Percentiles rank a stretch among this genome's conserved stretches.
Conservation (phyloP, 768 basidiomycete species). For the Lactifluus rugatus region DNA sequence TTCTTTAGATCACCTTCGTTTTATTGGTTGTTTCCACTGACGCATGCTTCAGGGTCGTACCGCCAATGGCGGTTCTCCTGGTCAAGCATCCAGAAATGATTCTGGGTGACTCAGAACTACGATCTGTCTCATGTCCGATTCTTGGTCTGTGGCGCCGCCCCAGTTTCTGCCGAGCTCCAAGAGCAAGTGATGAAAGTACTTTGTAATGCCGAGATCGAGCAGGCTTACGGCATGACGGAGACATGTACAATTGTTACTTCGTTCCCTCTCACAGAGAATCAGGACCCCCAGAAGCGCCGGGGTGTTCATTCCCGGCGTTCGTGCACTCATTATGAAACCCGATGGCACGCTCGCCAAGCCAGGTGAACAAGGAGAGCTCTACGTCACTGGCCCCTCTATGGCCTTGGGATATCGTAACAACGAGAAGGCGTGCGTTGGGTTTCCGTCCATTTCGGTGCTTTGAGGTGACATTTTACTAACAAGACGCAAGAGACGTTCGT, state of each 20-base stretch:
- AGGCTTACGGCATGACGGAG: conserved; percentile 64
- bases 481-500: conserved; percentile 61
- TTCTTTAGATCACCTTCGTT: not conserved
- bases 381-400: conserved; percentile 32
- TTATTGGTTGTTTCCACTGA: not conserved
- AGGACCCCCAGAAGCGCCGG: conserved; percentile 43
- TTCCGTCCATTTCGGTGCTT: not conserved
- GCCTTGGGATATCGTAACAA: conserved; percentile 42
- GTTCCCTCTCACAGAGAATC: conserved; percentile 37
- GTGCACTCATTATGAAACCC: conserved; percentile 39
- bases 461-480: not conserved
- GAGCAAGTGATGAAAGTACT: conserved; percentile 39
- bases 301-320: conserved; percentile 38
- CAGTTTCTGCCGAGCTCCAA: conserved; percentile 26
- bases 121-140: conserved; percentile 23
- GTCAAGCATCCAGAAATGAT: conserved; percentile 24
- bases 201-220: conserved; percentile 47
- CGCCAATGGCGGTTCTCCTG: conserved; percentile 24
- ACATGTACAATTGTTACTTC: conserved; percentile 43
- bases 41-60: conserved; percentile 17
- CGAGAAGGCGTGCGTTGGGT: conserved; percentile 41
- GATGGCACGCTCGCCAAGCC: conserved; percentile 44
- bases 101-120: conserved; percentile 23
- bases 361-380: conserved; percentile 50
- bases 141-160: conserved; percentile 26